These are phyloP conservation scores for Trametes sanguinea DNA, from an alignment of 768 basidiomycete genomes.

Conservation along the genomic window DNA sequence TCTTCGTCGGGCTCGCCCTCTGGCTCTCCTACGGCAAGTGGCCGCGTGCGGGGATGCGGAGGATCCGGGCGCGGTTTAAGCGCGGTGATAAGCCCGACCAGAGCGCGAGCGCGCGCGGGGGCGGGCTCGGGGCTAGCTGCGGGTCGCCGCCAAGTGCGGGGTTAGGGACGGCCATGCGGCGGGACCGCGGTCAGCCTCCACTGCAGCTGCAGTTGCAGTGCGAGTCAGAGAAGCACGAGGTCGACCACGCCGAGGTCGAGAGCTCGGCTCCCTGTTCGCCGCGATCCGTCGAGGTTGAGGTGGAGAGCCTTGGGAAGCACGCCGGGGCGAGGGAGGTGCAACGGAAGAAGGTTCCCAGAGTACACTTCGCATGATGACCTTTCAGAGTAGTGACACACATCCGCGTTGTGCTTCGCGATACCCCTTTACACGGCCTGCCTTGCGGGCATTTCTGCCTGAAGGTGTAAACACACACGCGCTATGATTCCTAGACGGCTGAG, in stretches of 20 bases:
- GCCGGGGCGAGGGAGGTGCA: neutral
- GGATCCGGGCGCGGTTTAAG: slow-evolving; percentile 12
- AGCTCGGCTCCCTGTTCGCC: neutral
- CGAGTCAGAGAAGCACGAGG: slow-evolving; percentile 5
- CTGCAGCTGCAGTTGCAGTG: neutral
- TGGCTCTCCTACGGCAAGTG: slow-evolving; percentile 31
- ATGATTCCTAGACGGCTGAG: too few relatives aligned
- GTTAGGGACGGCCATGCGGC: too few relatives aligned
- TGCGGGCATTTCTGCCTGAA: too few relatives aligned
- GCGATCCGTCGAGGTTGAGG: slow-evolving; percentile 3
- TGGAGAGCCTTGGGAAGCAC: slow-evolving; percentile 11
- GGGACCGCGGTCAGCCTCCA: too few relatives aligned
- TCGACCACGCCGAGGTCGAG: neutral
- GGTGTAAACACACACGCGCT: too few relatives aligned
- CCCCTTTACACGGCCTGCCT: too few relatives aligned
- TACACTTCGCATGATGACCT: slow-evolving; percentile 13
- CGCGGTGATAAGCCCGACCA: neutral
- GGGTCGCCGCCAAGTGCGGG: too few relatives aligned
- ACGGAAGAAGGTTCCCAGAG: slow-evolving; percentile 2
- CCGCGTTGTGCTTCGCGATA: slow-evolving; percentile 3
- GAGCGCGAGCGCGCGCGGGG: neutral
- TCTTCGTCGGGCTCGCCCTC: slow-evolving; percentile 29
- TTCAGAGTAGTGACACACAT: neutral
- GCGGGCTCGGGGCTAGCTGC: neutral
- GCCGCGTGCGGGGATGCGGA: slow-evolving; percentile 17